These are phyloP conservation scores for Discostella pseudostelligera DNA, from an alignment of 108 stramenopile genomes.

Conservation along the genomic window DNA sequence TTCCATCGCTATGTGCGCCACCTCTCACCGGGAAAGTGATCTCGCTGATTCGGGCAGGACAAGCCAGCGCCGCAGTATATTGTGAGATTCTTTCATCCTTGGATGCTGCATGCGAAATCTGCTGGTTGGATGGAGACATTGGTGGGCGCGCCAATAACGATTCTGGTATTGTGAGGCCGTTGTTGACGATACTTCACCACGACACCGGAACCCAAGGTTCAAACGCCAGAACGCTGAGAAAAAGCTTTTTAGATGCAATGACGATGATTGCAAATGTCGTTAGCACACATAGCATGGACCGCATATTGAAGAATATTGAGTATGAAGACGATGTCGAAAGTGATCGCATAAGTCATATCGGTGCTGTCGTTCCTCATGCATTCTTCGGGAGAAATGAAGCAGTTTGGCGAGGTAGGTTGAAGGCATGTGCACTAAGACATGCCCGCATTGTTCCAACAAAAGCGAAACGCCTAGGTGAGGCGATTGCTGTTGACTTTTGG, in stretches of 20 bases:
- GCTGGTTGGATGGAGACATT: conserved; percentile 27
- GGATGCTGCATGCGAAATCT: conserved; percentile 44
- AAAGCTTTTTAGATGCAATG: conserved; percentile 49
- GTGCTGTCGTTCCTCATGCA: conserved; percentile 47
- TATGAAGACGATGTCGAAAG: background rate
- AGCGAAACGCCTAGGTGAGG: conserved; percentile 47
- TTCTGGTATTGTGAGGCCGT: conserved; percentile 25
- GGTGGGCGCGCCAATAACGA: conserved; percentile 11
- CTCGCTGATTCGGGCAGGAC: conserved; percentile 74
- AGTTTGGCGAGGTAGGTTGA: conserved; percentile 72
- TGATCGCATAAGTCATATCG: conserved; percentile 40
- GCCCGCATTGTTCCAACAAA: conserved; percentile 53
- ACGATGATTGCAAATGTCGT: conserved; percentile 62
- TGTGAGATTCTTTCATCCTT: conserved; percentile 64
- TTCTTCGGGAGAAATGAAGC: conserved; percentile 81
- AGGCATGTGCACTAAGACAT: conserved; percentile 41
- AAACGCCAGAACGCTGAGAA: conserved; percentile 34
- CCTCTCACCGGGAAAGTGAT: conserved; percentile 72
- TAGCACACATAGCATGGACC: conserved; percentile 38
- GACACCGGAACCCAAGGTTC: conserved; percentile 63
- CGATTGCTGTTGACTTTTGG: conserved; percentile 70
- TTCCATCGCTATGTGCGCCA: conserved; percentile 43
- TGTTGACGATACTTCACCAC: conserved; percentile 60
- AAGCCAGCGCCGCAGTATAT: conserved; percentile 77
- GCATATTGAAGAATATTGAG: conserved; percentile 16